phyloP scores from a whole-genome alignment of 176 grass and related monocot genomes.

The Zea luxurians region DNA sequence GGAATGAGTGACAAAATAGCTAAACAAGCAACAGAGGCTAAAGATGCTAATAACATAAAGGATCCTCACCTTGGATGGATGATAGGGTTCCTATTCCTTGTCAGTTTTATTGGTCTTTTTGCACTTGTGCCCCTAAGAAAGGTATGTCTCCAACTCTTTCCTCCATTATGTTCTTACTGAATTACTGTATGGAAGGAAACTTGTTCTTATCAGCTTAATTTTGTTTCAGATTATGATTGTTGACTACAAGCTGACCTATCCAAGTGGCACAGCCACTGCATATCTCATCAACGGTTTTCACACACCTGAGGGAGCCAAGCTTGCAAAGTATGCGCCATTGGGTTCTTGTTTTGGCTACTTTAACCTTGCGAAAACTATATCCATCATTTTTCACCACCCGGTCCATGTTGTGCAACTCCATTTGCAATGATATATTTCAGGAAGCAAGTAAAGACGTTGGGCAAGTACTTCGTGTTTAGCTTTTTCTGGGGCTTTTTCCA shows the following conservation, averaged over 20 bases:
- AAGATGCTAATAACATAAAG: constrained; percentile 70
- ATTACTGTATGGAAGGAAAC: constrained; percentile 30
- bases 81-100: constrained; percentile 87
- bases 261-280: constrained; percentile 73
- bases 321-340: constrained; percentile 62
- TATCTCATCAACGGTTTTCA: constrained; percentile 77
- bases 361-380: neutral
- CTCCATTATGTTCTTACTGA: constrained; percentile 16
- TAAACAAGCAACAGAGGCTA: constrained; percentile 57
- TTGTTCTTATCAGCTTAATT: constrained; percentile 27
- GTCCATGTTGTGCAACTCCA: constrained; percentile 6
- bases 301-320: constrained; percentile 62
- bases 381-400: neutral
- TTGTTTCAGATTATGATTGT: constrained; percentile 86
- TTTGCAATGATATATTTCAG: constrained; percentile 45
- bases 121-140: constrained; percentile 90
- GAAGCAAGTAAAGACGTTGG: constrained; percentile 84
- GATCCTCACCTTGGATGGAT: constrained; percentile 82
- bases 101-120: constrained; percentile 84
- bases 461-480: constrained; percentile 65
- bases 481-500: constrained; percentile 92
- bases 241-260: constrained; percentile 75
- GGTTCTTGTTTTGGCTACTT: constrained; percentile 21
- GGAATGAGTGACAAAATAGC: constrained; percentile 81
- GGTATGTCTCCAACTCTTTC: constrained; percentile 44